A percentile compares a stretch with the other conserved stretches of the same genome.
phyloP scores from a whole-genome alignment of 257 asterid species.

The Gentiana dahurica region DNA sequence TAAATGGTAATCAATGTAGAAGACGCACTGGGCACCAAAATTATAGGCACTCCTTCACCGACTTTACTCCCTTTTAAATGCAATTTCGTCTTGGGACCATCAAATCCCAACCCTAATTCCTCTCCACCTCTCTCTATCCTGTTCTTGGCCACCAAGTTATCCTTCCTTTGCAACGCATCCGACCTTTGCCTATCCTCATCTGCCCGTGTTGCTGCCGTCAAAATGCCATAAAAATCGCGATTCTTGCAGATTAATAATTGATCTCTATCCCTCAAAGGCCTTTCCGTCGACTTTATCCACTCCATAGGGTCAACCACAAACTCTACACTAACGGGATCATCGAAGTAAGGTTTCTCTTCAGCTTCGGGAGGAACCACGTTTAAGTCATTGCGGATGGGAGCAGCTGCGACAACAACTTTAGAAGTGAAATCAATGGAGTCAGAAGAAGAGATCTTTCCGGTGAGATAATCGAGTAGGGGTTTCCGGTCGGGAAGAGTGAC shows the following conservation, averaged over 20 bases:
- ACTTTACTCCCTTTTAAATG: slow-evolving; percentile 47
- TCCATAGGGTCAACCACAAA: slow-evolving; percentile 30
- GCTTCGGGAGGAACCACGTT: slow-evolving; percentile 11
- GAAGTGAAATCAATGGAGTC: slow-evolving; percentile 44
- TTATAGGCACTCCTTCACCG: slow-evolving; percentile 96
- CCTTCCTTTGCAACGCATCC: slow-evolving; percentile 83
- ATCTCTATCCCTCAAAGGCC: slow-evolving; percentile 68
- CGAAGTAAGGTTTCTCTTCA: slow-evolving; percentile 1
- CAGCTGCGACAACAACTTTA: slow-evolving; percentile 4
- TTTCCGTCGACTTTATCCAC: slow-evolving; percentile 58
- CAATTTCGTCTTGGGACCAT: slow-evolving; percentile 62
- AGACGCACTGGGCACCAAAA: slow-evolving; percentile 88
- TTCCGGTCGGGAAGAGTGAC: slow-evolving; percentile 89
- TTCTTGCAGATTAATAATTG: slow-evolving; percentile 55
- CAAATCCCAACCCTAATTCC: slow-evolving; percentile 37
- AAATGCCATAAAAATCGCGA: slow-evolving; percentile 63
- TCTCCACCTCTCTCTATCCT: slow-evolving; percentile 65
- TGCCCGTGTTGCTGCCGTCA: slow-evolving; percentile 57
- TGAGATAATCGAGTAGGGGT: slow-evolving; percentile 76
- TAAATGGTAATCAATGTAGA: slow-evolving; percentile 86
- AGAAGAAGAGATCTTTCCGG: slow-evolving; percentile 65
- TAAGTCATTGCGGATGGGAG: slow-evolving; percentile 12
- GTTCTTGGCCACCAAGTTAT: slow-evolving; percentile 79
- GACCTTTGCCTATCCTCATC: slow-evolving; percentile 78
- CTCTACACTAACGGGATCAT: slow-evolving; percentile 20